Evolutionary conservation across 2,329 filamentous ascomycete species (phyloP).

Genomic region (Immersiporthe knoxdaviesiana): DNA sequence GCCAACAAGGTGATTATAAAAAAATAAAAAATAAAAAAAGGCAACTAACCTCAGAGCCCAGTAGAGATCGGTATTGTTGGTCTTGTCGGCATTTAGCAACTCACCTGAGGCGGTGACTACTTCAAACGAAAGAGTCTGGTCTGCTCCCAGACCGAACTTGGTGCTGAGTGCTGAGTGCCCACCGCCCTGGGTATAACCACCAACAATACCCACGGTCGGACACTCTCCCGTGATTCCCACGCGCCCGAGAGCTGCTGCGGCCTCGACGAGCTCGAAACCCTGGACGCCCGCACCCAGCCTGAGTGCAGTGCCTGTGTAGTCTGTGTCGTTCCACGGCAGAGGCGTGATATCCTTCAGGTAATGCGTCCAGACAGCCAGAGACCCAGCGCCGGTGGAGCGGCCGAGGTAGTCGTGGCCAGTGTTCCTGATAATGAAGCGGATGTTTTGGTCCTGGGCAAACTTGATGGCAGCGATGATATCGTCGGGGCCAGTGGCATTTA

Average conservation of each 20-base stretch:
- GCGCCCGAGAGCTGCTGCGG: constrained; percentile 48
- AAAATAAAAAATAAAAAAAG: not conserved
- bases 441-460: constrained; percentile 44
- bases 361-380: constrained; percentile 56
- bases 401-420: constrained; percentile 47
- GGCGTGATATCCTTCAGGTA: constrained; percentile 39
- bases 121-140: constrained; percentile 52
- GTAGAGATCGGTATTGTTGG: constrained; percentile 51
- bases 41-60: constrained; percentile 46
- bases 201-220: constrained; percentile 52
- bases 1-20: too few species aligned
- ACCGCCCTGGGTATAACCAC: constrained; percentile 53
- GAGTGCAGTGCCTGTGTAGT: constrained; percentile 52
- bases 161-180: constrained; percentile 57
- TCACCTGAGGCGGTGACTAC: constrained; percentile 51
- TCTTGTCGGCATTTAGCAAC: constrained; percentile 44
- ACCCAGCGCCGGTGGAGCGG: constrained; percentile 23
- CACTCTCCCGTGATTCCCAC: constrained; percentile 33
- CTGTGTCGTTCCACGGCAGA: constrained; percentile 20
- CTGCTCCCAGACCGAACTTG: constrained; percentile 53
- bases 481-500: constrained; percentile 30
- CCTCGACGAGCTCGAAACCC: constrained; percentile 54
- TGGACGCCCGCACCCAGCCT: constrained; percentile 60
- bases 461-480: constrained; percentile 31
- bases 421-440: constrained; percentile 49